phyloP scores from a whole-genome alignment of 495 filamentous ascomycete genomes.

The Tuber indicum region DNA sequence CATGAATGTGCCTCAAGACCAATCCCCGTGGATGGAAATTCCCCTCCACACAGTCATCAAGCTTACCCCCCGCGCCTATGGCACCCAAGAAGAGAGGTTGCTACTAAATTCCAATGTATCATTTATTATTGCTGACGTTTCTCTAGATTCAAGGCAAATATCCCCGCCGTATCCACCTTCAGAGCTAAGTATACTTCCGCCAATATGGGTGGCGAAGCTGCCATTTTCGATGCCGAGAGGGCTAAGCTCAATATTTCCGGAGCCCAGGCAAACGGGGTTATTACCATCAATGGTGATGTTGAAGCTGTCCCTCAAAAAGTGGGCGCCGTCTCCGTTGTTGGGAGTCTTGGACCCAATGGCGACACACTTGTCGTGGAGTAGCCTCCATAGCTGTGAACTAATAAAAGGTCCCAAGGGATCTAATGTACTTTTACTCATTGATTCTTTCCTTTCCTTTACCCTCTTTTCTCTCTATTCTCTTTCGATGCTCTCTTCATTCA shows the following conservation, averaged over 20 bases:
- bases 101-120: background rate
- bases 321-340: background rate
- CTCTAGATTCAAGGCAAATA: conserved; percentile 65
- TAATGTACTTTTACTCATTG: conserved; percentile 36
- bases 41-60: conserved; percentile 94
- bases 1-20: conserved; percentile 88
- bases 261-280: conserved; percentile 24
- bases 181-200: conserved; percentile 84
- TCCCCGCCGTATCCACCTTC: conserved; percentile 91
- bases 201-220: conserved; percentile 48
- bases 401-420: background rate
- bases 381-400: background rate
- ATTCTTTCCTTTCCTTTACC: conserved; percentile 7
- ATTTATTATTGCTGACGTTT: conserved; percentile 17
- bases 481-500: background rate
- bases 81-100: conserved; percentile 70
- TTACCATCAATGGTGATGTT: conserved; percentile 23
- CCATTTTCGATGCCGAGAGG: conserved; percentile 17
- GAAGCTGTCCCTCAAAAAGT: conserved; percentile 10
- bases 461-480: background rate
- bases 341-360: conserved; percentile 3
- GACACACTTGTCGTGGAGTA: conserved; percentile 13
- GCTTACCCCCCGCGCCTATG: conserved; percentile 89
- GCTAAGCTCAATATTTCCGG: conserved; percentile 1
- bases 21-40: conserved; percentile 94